Evolutionary conservation across 768 basidiomycete species (phyloP), one percentile per base, ranked within the genome.

Genomic region (Trichaptum fuscoviolaceum): DNA sequence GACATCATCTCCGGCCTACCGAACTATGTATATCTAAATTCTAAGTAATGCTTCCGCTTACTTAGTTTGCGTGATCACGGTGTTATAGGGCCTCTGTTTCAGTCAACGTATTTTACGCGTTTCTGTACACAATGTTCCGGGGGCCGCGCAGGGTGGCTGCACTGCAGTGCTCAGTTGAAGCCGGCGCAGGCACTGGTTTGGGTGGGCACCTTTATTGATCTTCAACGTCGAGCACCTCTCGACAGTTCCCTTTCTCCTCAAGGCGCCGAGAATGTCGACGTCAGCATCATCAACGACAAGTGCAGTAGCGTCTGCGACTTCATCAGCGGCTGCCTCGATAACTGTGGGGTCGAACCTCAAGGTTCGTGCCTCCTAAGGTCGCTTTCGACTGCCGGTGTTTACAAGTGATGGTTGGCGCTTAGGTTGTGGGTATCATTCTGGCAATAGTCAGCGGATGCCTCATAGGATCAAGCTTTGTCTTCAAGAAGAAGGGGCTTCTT

Each of bases 401-500:
- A 58, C 15, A 63, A 7, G 25, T 65, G 61, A 12, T 64, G 18
- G 7, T 1, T 7, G 18, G 42, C 23, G n/a, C 26, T 36, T 73
- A 91, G 89, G 71, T 92, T 73, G 87, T 92, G 70, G 92, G 92
- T 12, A 86, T 94, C 70, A 76, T 92, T 61, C 84, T 94, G 67
- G 91, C 93, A 62, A 75, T 95, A 63, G 71, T 75, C 42, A 93
- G 91, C 72, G 97, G 96, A 8, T 57, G 95, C 30, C 86, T 99
- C 68, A 99, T 99, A 68, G 97, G 96, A 5, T 85, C 85, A 57
- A 91, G 89, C 71, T 99, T 98, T 76, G 96, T 99, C 1, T 90
- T 99, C 81, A 99, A 99, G 87, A 99, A 99, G 85, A 97, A 94
- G 74, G 96, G 92, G 9, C 81, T 94, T 23, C 74, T 94, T 64